Conservation (phyloP, 495 filamentous ascomycete genomes). For the Aspergillus mulundensis region DNA sequence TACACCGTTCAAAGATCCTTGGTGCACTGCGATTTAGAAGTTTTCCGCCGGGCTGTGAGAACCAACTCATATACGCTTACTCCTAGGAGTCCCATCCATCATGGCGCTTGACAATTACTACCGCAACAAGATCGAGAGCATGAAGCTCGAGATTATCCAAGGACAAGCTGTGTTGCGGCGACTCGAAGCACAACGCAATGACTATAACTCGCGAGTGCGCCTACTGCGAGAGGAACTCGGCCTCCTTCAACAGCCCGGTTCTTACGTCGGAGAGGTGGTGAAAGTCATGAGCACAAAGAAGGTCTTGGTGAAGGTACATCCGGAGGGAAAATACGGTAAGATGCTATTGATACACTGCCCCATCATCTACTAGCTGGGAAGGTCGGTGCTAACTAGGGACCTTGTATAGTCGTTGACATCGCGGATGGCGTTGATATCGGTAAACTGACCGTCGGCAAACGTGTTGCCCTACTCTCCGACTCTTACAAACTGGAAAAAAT, state of each 20-base stretch:
- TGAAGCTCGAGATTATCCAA: constrained; percentile 99
- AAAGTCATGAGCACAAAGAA: constrained; percentile 99
- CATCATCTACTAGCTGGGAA: constrained; percentile 11
- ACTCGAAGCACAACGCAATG: constrained; percentile 96
- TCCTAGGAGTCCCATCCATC: constrained; percentile 26
- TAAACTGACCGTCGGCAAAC: constrained; percentile 96
- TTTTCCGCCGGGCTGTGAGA: neutral
- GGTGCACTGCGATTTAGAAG: neutral
- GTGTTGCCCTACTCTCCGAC: constrained; percentile 92
- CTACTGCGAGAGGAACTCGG: constrained; percentile 94
- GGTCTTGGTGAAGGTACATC: constrained; percentile 97
- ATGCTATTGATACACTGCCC: neutral
- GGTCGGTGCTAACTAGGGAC: constrained; percentile 1
- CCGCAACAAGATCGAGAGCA: constrained; percentile 98
- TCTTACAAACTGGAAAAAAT: constrained; percentile 98
- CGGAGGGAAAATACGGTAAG: constrained; percentile 99
- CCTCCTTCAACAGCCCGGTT: constrained; percentile 92
- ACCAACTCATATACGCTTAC: constrained; percentile 2
- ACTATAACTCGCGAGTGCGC: constrained; percentile 97
- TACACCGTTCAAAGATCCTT: neutral
- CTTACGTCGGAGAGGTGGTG: constrained; percentile 97
- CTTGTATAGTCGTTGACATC: constrained; percentile 80
- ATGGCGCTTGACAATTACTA: constrained; percentile 99
- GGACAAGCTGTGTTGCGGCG: constrained; percentile 91
- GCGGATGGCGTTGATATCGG: constrained; percentile 89